Evolutionary conservation across 768 basidiomycete species (phyloP), one percentile per base, ranked within the genome.

Genomic region (Hygrocybe coccinea): DNA sequence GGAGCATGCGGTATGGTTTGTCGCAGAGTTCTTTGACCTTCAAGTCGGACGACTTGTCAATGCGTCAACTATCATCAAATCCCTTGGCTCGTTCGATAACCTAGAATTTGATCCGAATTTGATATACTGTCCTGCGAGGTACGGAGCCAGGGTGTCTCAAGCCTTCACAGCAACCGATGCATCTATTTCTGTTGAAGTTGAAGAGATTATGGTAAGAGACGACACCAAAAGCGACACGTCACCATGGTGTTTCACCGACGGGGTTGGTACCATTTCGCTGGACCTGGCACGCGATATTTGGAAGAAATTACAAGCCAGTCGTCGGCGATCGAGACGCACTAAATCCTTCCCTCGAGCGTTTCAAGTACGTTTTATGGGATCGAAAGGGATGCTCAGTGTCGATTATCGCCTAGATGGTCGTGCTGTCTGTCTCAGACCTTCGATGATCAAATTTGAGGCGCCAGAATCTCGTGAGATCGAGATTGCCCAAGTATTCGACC

Each of bases 121-220:
- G 8, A 79, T 76, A n/a, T 70, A 67, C 49, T 86, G 84, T 57
- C 86, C 86, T 3, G 85, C 86, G 19, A 76, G 86, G 52, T 87
- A 84, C 65, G 87, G 79, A 0, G 88, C 88, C 3, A 74, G 88
- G 15, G 75, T 89, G 33, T 84, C 85, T 5, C 86, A 84, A 64
- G 85, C 85, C 0, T 90, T 89, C 66, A 88, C 87, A 1, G 79
- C 86, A 1, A 90, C 87, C 0, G 85, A 89, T 58, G 70, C 75
- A 19, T 74, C 81, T 0, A 80, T 82, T 2, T 64, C 81, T 33
- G 67, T 80, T 12, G 59, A 69, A 17, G 62, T 76, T 0, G 70
- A 75, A n/a, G 82, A 87, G 64, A 77, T 86, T 24, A 61, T 75
- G 35, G 46, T 69, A 0, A 48, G 56, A 15, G 3, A 8, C 0